A percentile compares a stretch with the other conserved stretches of the same genome.
These are phyloP conservation scores for Akanthomyces lecanii DNA, from an alignment of 2,329 filamentous ascomycete species.

Conservation along the genomic window DNA sequence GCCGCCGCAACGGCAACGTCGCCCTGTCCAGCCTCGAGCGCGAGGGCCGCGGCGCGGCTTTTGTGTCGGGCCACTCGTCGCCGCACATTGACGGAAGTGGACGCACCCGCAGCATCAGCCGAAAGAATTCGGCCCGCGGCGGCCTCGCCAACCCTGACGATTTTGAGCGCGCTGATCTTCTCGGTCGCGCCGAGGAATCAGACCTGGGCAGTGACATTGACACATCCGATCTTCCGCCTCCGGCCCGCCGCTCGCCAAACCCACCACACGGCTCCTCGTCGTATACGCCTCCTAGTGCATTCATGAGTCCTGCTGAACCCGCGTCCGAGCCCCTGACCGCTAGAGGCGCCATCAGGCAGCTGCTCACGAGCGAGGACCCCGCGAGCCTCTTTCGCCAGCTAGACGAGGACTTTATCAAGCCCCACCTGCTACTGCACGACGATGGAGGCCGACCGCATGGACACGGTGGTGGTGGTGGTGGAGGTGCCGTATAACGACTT, in stretches of 20 bases:
- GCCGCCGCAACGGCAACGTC: conserved; percentile 60
- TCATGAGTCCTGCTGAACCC: conserved; percentile 27
- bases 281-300: conserved; percentile 26
- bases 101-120: conserved; percentile 46
- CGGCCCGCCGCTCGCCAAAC: conserved; percentile 44
- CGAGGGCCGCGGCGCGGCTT: conserved; percentile 36
- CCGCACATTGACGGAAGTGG: conserved; percentile 36
- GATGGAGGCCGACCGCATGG: conserved; percentile 20
- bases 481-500: conserved; percentile 17
- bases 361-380: conserved; percentile 83
- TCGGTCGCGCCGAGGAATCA: conserved; percentile 50
- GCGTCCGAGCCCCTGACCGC: conserved; percentile 56
- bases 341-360: conserved; percentile 70
- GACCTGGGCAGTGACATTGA: conserved; percentile 63
- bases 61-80: conserved; percentile 52
- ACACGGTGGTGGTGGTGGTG: conserved; percentile 26
- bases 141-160: conserved; percentile 37
- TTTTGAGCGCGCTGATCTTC: conserved; percentile 53
- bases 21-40: conserved; percentile 50
- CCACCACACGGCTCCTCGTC: conserved; percentile 21
- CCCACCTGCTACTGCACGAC: conserved; percentile 75
- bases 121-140: conserved; percentile 42
- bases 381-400: conserved; percentile 86
- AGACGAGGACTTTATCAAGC: conserved; percentile 96
- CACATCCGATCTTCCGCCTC: conserved; percentile 61